Evolutionary conservation across 2,329 filamentous ascomycete species (phyloP), one percentile per base, ranked within the genome.

Genomic region (Thyridium curvatum): DNA sequence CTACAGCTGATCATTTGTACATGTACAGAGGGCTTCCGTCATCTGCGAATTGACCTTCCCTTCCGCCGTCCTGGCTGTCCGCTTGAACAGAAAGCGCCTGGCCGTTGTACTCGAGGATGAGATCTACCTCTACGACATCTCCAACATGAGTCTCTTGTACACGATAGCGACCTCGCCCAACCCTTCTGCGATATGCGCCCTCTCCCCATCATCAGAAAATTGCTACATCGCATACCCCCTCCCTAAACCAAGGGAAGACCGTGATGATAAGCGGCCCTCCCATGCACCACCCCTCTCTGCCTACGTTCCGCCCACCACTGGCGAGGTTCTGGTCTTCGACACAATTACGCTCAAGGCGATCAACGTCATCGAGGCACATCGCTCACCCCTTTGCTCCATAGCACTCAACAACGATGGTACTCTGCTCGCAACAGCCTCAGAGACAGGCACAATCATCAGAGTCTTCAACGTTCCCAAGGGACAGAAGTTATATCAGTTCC

Each of bases 11-110:
- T n/a, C n/a, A n/a, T n/a, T 58, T 26, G 55, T 37, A 40, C 32
- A 40, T 31, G 9, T 29, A 34, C 45, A 82, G 74, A 70, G 79
- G 49, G 74, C 74, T 2, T 82, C 91, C 32, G 86, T 94, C 43
- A 97, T 98, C 60, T 98, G 93, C 77, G 93, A 98, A 63, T 85
- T 98, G 57, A 97, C 91, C 4, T 98, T 98, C 53, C 91, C 91
- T 12, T 94, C 90, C n/a, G 89, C 90, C 36, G 89, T 98, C 10
- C 77, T 97, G 31, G 90, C 91, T 15, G 88, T 98, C 42, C 86
- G 90, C 48, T 71, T 98, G 53, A 98, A 98, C 62, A 79, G 93
- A 50, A 97, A 96, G 62, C 82, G 93, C 30, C 75, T 98, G 18
- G 88, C 93, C 12, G 90, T 98, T 26, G 83, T 97, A 12, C 74